Conservation (phyloP, 805 yeast species). For the Kodamaea kakaduensis region DNA sequence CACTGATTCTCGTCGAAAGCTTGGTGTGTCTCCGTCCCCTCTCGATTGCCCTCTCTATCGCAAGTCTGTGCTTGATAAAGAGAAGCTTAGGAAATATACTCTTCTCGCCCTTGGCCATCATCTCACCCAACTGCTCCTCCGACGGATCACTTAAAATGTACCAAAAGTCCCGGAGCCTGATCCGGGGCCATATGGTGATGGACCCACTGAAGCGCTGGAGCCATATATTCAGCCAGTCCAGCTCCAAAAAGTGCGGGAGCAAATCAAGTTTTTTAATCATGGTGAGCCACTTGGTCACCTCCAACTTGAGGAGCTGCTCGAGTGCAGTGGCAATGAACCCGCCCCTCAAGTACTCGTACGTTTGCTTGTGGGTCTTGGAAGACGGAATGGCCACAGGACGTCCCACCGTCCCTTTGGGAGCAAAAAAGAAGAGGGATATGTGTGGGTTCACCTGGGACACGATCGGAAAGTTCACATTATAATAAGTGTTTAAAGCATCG, state of each 20-base stretch:
- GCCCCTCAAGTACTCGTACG: conserved; percentile 54
- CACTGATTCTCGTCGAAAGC: conserved; percentile 13
- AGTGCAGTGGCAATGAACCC: conserved; percentile 71
- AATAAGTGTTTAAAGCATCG: conserved; percentile 67
- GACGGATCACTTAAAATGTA: conserved; percentile 67
- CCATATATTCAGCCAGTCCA: conserved; percentile 79
- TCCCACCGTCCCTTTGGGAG: conserved; percentile 79
- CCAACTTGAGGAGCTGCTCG: conserved; percentile 68
- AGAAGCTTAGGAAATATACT: conserved; percentile 63
- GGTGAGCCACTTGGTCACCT: conserved; percentile 73
- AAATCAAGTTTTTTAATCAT: conserved; percentile 61
- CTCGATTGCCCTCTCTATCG: conserved; percentile 62
- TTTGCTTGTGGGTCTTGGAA: conserved; percentile 34
- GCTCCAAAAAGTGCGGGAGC: conserved; percentile 64
- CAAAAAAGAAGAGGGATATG: conserved; percentile 67
- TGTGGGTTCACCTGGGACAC: conserved; percentile 86
- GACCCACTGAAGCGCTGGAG: conserved; percentile 72
- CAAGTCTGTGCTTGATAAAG: conserved; percentile 60
- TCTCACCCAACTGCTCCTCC: conserved; percentile 48
- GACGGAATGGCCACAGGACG: conserved; percentile 60
- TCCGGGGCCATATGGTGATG: conserved; percentile 73
- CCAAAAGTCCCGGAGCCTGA: conserved; percentile 54
- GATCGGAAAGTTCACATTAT: conserved; percentile 69
- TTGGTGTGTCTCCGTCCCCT: conserved; percentile 39
- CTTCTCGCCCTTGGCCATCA: conserved; percentile 60